A percentile compares a stretch with the other conserved stretches of the same genome.
Evolutionary conservation across 1,139 yeast species (phyloP).

Genomic region (Geotrichum phurueaensis): DNA sequence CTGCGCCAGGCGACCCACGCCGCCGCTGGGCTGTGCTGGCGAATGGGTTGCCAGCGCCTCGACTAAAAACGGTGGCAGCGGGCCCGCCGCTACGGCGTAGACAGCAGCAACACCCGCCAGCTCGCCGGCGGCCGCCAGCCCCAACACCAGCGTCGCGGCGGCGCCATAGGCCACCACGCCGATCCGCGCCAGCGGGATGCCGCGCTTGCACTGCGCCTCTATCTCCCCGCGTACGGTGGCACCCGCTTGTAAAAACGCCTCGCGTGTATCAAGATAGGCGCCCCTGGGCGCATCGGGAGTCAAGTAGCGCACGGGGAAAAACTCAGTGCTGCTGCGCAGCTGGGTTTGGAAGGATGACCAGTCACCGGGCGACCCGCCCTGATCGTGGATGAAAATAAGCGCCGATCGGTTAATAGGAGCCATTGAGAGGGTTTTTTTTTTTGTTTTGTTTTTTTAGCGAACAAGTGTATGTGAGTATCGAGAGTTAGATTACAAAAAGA

Average conservation of each 20-base stretch:
- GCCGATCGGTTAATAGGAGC: constrained; percentile 8
- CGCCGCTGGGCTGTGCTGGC: neutral
- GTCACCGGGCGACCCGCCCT: constrained; percentile 10
- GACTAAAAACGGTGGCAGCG: neutral
- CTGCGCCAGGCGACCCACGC: neutral
- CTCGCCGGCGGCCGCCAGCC: constrained; percentile 5
- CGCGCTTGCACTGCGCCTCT: constrained; percentile 5
- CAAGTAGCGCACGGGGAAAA: constrained; percentile 13
- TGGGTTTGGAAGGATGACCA: constrained; percentile 9
- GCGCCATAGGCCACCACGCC: constrained; percentile 5
- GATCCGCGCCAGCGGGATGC: constrained; percentile 7
- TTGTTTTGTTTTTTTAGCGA: neutral
- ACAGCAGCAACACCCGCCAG: neutral
- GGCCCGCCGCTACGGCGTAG: neutral
- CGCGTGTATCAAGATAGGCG: constrained; percentile 7
- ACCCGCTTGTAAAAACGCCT: neutral
- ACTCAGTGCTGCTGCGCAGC: constrained; percentile 3
- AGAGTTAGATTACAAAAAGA: neutral
- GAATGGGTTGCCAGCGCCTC: neutral
- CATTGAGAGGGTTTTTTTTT: neutral
- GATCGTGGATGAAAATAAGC: constrained; percentile 11
- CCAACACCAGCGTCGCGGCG: constrained; percentile 8
- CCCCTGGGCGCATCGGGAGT: constrained; percentile 12
- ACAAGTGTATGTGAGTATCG: neutral
- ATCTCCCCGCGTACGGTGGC: constrained; percentile 1